Evolutionary conservation across 805 yeast genomes (phyloP).

Genomic region (Helenozyma rhizophorensis): DNA sequence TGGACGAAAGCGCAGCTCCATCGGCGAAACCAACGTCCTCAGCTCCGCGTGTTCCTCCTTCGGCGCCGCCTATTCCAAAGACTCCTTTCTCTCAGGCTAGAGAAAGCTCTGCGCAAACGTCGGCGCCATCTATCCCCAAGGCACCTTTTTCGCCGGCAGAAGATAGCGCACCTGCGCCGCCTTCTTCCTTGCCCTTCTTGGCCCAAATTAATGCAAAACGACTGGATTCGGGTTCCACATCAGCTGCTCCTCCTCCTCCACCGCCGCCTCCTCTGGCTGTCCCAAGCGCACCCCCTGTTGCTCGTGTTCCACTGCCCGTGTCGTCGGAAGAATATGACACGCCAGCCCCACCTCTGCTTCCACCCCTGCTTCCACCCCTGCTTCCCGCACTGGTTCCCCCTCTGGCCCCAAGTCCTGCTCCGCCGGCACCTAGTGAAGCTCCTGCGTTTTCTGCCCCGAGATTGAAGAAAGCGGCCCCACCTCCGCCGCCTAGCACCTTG

Average conservation of each 20-base stretch:
- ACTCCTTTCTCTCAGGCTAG: conserved; percentile 2
- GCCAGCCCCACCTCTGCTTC: conserved; percentile 17
- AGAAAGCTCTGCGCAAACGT: conserved; percentile 15
- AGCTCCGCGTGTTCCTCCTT: conserved; percentile 1
- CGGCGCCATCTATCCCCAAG: conserved; percentile 19
- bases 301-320: no score
- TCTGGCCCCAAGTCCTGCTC: conserved; percentile 7
- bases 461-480: conserved; percentile 26
- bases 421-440: conserved; percentile 13
- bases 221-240: conserved; percentile 7
- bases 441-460: conserved; percentile 7
- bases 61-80: conserved; percentile 5
- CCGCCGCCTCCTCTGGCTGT: conserved; percentile 17
- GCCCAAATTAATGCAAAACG: conserved; percentile 5
- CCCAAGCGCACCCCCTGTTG: no score
- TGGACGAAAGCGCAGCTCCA: neutral
- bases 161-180: no score
- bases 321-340: no score
- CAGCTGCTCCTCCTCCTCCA: conserved; percentile 7
- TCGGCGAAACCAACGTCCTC: neutral
- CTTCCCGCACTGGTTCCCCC: conserved; percentile 11
- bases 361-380: conserved; percentile 14
- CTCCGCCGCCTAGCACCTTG: conserved; percentile 23
- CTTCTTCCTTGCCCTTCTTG: conserved; percentile 4
- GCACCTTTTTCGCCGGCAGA: conserved; percentile 8